Percentiles rank a stretch among this genome's conserved stretches.
phyloP scores from a whole-genome alignment of 2,329 filamentous ascomycete species.

The Botrytis pseudocinerea region DNA sequence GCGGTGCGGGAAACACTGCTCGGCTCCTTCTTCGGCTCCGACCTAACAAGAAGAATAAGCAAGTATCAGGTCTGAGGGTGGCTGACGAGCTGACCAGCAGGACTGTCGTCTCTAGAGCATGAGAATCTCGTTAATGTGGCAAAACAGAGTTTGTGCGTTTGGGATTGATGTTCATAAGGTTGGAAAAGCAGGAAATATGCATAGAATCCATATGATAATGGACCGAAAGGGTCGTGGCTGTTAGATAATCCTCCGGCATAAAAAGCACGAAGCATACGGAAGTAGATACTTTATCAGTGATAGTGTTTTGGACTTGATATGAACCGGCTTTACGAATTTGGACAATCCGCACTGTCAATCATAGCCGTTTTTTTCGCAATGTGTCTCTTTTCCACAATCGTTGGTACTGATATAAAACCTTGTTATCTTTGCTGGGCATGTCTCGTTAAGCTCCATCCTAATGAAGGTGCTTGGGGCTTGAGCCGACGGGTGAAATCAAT shows the following conservation, averaged over 20 bases:
- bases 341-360: not conserved
- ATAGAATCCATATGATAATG: not conserved
- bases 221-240: not conserved
- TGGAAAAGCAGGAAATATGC: not conserved
- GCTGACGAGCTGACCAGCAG: not conserved
- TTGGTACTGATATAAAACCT: not conserved
- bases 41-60: not conserved
- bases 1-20: not conserved
- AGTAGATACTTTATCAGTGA: not conserved
- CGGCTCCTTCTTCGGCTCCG: not conserved
- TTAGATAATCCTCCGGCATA: not conserved
- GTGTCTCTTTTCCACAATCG: not conserved
- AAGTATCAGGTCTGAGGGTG: not conserved
- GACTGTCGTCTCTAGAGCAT: not conserved
- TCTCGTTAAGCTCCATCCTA: not conserved
- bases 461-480: not conserved
- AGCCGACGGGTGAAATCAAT: not conserved
- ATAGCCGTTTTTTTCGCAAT: not conserved
- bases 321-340: not conserved
- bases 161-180: not conserved
- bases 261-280: not conserved
- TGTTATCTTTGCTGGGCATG: not conserved
- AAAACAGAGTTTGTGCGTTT: not conserved
- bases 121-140: not conserved
- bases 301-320: not conserved